Evolutionary conservation across 495 filamentous ascomycete genomes (phyloP).

Genomic region (Talaromyces ruber): DNA sequence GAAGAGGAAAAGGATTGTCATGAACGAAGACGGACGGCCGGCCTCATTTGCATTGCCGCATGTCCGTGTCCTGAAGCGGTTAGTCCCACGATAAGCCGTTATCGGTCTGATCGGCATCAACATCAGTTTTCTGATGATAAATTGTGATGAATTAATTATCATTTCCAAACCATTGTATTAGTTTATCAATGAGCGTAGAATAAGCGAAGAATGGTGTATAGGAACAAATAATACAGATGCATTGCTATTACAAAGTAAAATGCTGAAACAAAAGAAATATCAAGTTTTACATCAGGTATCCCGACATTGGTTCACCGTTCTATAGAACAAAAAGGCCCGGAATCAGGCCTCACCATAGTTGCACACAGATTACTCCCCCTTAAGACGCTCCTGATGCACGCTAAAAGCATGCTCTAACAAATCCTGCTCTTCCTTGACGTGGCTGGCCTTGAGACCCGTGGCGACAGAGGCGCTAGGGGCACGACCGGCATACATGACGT

Average conservation of each 20-base stretch:
- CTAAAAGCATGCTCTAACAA: conserved; percentile 68
- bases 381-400: conserved; percentile 49
- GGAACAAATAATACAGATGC: not conserved
- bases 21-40: not conserved
- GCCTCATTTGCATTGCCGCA: not conserved
- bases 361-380: conserved; percentile 38
- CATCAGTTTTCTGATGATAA: not conserved
- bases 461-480: conserved; percentile 85
- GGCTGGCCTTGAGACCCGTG: conserved; percentile 79
- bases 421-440: conserved; percentile 91
- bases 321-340: not conserved
- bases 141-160: too few relatives aligned
- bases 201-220: not conserved
- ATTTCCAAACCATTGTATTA: too few relatives aligned
- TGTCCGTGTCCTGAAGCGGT: not conserved
- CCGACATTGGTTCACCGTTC: not conserved
- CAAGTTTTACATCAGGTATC: conserved; percentile 5
- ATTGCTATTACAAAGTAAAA: conserved; percentile 4
- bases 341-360: not conserved
- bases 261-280: conserved; percentile 6
- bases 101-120: not conserved
- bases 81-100: not conserved
- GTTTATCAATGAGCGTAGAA: too few relatives aligned
- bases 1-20: not conserved
- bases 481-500: conserved; percentile 94